phyloP scores from a whole-genome alignment of 148 eudicot genomes.

The Gaultheria prostrata region DNA sequence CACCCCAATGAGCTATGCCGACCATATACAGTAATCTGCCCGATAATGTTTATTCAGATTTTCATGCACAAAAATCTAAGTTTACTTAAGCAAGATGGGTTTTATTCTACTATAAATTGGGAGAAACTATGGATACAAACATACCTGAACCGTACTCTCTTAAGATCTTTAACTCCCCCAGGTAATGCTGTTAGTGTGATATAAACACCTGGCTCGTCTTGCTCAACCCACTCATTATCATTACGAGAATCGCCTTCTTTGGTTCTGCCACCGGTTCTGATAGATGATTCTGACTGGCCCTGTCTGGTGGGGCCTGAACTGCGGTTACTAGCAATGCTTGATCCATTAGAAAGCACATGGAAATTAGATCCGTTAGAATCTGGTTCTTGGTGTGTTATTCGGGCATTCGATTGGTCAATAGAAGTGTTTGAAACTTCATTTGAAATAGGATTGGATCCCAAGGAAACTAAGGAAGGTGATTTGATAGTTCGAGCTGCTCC shows the following conservation, averaged over 20 bases:
- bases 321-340: conserved; percentile 52
- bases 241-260: conserved; percentile 61
- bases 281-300: conserved; percentile 43
- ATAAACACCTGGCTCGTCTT: conserved; percentile 96
- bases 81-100: not conserved
- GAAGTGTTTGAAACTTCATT: conserved; percentile 50
- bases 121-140: conserved; percentile 19
- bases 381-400: conserved; percentile 38
- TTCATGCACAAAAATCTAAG: conserved; percentile 7
- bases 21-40: not conserved
- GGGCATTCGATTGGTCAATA: conserved; percentile 45
- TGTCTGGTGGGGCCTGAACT: conserved; percentile 51
- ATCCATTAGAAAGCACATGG: conserved; percentile 51
- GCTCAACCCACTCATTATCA: conserved; percentile 92
- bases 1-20: not conserved
- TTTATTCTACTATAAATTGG: not conserved
- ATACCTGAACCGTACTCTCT: conserved; percentile 95
- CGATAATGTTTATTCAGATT: not conserved
- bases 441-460: conserved; percentile 35
- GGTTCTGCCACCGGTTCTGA: conserved; percentile 55
- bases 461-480: conserved; percentile 53
- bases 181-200: conserved; percentile 85
- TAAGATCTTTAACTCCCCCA: conserved; percentile 87
- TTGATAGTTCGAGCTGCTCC: conserved; percentile 70
- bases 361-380: conserved; percentile 55